These are phyloP conservation scores for Penicillium janthinellum DNA, from an alignment of 2,329 filamentous ascomycete genomes.

Conservation along the genomic window DNA sequence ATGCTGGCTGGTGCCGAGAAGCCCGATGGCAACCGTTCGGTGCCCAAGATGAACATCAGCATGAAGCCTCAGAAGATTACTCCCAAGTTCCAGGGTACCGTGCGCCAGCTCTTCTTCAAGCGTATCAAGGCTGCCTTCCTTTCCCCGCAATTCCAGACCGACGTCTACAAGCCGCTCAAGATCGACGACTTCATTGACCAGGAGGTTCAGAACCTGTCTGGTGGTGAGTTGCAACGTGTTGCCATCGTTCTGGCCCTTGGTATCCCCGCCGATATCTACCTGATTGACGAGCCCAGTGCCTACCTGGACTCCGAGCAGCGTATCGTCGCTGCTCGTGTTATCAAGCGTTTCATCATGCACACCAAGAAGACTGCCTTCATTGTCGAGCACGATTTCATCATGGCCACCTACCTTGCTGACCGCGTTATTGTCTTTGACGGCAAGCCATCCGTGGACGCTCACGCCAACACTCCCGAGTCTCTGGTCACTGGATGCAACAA, in stretches of 20 bases:
- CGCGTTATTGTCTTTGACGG: slow-evolving; percentile 99
- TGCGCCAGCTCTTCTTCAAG: slow-evolving; percentile 99
- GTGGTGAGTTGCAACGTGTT: slow-evolving; percentile 99
- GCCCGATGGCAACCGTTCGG: slow-evolving; percentile 74
- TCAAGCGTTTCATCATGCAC: slow-evolving; percentile 99
- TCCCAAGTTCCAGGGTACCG: slow-evolving; percentile 95
- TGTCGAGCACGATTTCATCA: slow-evolving; percentile 99
- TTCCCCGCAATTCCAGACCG: slow-evolving; percentile 97
- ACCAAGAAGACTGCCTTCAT: slow-evolving; percentile 99
- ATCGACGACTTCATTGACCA: slow-evolving; percentile 99
- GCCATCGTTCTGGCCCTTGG: slow-evolving; percentile 97
- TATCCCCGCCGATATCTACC: slow-evolving; percentile 93
- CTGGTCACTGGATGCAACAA: slow-evolving; percentile 93
- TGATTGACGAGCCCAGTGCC: slow-evolving; percentile 96
- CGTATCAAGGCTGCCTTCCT: slow-evolving; percentile 97
- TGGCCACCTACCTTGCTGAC: slow-evolving; percentile 81
- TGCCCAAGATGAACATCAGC: slow-evolving; percentile 94
- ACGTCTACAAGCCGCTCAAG: slow-evolving; percentile 99
- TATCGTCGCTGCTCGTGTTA: slow-evolving; percentile 95
- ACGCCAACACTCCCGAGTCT: slow-evolving; percentile 87
- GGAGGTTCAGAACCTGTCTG: slow-evolving; percentile 97
- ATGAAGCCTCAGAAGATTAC: slow-evolving; percentile 99
- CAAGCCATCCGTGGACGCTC: slow-evolving; percentile 81
- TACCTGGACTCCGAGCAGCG: slow-evolving; percentile 99
- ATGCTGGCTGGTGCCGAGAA: slow-evolving; percentile 92